Base-by-base conservation (phyloP, 2,329 filamentous ascomycete species). In the Fonsecaea pugnacius region DNA sequence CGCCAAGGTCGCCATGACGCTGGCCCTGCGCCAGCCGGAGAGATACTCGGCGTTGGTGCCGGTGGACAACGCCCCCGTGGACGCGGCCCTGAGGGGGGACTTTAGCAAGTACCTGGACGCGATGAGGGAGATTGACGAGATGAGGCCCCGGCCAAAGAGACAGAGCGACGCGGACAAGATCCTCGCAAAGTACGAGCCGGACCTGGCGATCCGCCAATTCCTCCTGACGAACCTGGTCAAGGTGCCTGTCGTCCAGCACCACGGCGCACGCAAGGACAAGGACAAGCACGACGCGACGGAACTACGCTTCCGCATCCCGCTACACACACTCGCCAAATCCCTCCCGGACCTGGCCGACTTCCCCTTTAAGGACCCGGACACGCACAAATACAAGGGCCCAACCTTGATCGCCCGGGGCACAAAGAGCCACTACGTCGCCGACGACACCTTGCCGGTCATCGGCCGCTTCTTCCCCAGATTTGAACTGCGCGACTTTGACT, bases 21-120 rank as follows among this genome's bases (percentile, higher is more conserved):
- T 97, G 64, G 92, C 92, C 3, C 84, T 98, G 38, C 82, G 84
- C 50, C 83, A 86, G 0, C 91, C 91, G 0, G 80, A 85, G 5
- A 79, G 87, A 2, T 83, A 96, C 64, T 82, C 84, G 16, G 86
- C 89, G 71, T 80, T 98, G 58, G 84, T 97, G 32, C 84, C 92
- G 1, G 92, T 98, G 12, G 94, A 98, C 79, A 98, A 98, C 74
- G 92, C 93, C 3, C 94, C 94, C 1, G 84, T 96, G 8, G 92
- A 96, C 74, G 90, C 90, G 14, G 84, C 85, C 0, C 83, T 98
- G 3, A 84, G 86, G 67, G 86, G 84, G 67, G 86, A 89, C 73
- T 98, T 98, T 74, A 85, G 83, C 3, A 87, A 86, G 67, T 98
- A 97, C 77, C 83, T 96, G 24, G 85, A 87, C 59, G 94, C 87